Evolutionary conservation across 2,329 filamentous ascomycete genomes (phyloP), one percentile per base, ranked within the genome.

Genomic region (Neonectria neomacrospora): DNA sequence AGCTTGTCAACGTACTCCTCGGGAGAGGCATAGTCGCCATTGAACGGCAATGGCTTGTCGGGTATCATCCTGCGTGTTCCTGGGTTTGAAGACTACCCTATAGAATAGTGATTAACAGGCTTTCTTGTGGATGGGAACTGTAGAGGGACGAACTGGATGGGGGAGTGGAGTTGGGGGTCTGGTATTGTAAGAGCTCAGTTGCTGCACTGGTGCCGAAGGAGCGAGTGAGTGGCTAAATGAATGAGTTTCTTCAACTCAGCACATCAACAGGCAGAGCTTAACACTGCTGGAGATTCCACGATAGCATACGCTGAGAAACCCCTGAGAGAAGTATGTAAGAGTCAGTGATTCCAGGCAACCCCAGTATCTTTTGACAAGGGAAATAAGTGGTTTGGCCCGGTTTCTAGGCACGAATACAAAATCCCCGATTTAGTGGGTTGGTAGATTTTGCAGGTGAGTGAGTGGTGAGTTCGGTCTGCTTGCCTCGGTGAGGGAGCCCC

Each of bases 1-100:
- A 98, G 86, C 18, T 89, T 89, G 26, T 92, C 84, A 52, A 97
- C 86, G 77, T 97, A 99, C 56, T 89, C 86, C 51, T 97, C 92
- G 6, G 88, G 80, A 47, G 87, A 88, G 39, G 82, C 76, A 82
- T 95, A 97, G 71, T 88, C 86, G 54, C 88, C 83, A 34, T 87
- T 83, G 73, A 92, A 87, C 1, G 94, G 94, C 23, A 97, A 84
- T 12, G 82, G 81, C 56, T 82, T 83, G 32, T 79, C 71, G 12
- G 85, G 85, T 70, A 79, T 79, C 83, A 86, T 87, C 47, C 51
- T 70, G 44, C 51, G 32, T 42, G 22, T 32, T 18, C 16, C 55
- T n/a, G 4, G 28, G 3, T 3, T 58, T n/a, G 42, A 30, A 14
- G 32, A 44, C 53, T 72, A 72, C 69, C 71, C 68, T 73, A 51